Conservation (phyloP, 345 rosid species). For the Erysimum cheiranthoides region DNA sequence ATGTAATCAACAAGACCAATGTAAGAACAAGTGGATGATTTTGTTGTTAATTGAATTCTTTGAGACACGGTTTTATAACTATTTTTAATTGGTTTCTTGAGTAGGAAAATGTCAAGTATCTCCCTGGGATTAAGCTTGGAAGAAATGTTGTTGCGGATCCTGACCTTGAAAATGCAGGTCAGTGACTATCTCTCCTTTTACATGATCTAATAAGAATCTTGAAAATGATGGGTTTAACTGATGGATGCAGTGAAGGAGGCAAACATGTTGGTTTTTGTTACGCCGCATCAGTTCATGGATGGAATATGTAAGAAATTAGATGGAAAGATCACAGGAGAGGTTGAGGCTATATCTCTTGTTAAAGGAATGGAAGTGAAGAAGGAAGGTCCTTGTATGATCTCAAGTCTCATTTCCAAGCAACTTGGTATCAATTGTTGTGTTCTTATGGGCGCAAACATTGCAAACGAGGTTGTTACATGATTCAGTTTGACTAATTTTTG, state of each 20-base stretch:
- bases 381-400: conserved; percentile 97
- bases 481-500: neutral
- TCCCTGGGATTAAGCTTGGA: conserved; percentile 91
- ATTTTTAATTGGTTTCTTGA: neutral
- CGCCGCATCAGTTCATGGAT: conserved; percentile 94
- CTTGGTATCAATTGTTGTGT: conserved; percentile 85
- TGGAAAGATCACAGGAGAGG: conserved; percentile 67
- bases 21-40: conserved; percentile 47
- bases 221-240: neutral
- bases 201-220: neutral
- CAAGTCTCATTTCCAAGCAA: conserved; percentile 71
- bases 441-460: conserved; percentile 97
- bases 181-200: conserved; percentile 17
- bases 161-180: conserved; percentile 88
- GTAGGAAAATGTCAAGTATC: conserved; percentile 90
- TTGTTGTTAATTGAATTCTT: neutral
- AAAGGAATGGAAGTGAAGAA: conserved; percentile 97
- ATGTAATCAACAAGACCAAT: conserved; percentile 82
- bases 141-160: conserved; percentile 85
- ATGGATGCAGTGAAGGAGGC: conserved; percentile 73
- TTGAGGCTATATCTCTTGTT: conserved; percentile 85
- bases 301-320: conserved; percentile 81
- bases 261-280: conserved; percentile 90
- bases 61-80: neutral
- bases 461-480: conserved; percentile 68